A percentile compares a stretch with the other conserved stretches of the same genome.
phyloP scores from a whole-genome alignment of 495 filamentous ascomycete genomes.

The Neurospora sp. region DNA sequence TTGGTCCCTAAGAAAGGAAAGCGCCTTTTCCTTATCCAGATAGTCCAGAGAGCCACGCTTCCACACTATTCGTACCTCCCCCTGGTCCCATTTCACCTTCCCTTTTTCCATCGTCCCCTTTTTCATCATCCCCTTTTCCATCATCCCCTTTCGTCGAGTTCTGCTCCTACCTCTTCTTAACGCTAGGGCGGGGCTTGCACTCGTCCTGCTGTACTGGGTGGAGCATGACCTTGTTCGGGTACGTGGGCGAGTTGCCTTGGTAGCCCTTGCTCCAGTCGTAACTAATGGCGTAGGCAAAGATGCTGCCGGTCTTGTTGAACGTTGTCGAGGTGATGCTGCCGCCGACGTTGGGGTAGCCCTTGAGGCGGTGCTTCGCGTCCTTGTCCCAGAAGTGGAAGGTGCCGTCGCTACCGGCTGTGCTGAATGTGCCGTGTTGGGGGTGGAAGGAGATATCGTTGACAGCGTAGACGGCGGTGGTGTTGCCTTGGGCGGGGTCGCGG shows the following conservation, averaged over 20 bases:
- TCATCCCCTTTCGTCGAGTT: neutral
- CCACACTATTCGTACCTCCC: neutral
- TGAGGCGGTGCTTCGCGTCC: slow-evolving; percentile 82
- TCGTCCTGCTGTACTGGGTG: slow-evolving; percentile 77
- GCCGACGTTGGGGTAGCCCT: slow-evolving; percentile 81
- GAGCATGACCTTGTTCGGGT: slow-evolving; percentile 82
- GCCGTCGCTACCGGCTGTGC: slow-evolving; percentile 83
- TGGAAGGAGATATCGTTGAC: slow-evolving; percentile 95
- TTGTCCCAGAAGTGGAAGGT: slow-evolving; percentile 96
- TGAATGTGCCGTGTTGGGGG: slow-evolving; percentile 77
- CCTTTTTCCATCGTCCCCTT: neutral
- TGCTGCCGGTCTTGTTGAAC: slow-evolving; percentile 72
- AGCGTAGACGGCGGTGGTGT: slow-evolving; percentile 70
- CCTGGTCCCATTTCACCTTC: neutral
- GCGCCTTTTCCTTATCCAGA: neutral
- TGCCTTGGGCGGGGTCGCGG: slow-evolving; percentile 54
- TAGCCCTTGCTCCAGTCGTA: slow-evolving; percentile 98
- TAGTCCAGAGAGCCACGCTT: neutral
- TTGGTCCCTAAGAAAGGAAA: neutral
- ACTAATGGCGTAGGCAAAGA: slow-evolving; percentile 87
- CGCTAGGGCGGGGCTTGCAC: slow-evolving; percentile 31
- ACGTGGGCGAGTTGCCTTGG: slow-evolving; percentile 57
- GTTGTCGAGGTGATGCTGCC: slow-evolving; percentile 72
- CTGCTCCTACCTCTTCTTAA: slow-evolving; percentile 29
- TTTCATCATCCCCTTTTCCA: neutral